Evolutionary conservation across 352 stramenopile genomes (phyloP).

Genomic region (Globisporangium camurandrum): DNA sequence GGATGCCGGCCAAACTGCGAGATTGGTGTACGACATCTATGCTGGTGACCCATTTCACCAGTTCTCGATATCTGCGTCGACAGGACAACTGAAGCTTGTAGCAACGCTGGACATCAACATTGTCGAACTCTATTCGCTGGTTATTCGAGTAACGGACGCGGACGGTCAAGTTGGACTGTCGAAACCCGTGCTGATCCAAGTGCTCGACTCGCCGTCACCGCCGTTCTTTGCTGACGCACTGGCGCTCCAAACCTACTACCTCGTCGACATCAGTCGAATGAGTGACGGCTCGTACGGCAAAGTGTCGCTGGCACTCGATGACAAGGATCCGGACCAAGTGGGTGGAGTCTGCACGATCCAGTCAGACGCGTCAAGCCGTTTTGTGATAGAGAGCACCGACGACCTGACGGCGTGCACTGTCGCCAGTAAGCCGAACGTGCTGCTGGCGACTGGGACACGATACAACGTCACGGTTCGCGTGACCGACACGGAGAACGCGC

Average conservation of each 20-base stretch:
- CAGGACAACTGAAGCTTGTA: conserved; percentile 23
- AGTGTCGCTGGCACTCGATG: conserved; percentile 30
- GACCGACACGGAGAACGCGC: conserved; percentile 27
- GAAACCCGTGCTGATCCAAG: conserved; percentile 25
- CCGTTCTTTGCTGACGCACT: conserved; percentile 40
- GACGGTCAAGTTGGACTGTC: conserved; percentile 31
- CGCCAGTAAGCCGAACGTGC: conserved; percentile 6
- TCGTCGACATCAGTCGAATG: conserved; percentile 38
- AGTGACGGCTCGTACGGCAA: conserved; percentile 32
- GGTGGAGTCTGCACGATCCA: conserved; percentile 37
- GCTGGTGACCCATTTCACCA: conserved; percentile 35
- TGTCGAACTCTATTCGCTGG: conserved; percentile 22
- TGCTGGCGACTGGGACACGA: conserved; percentile 9
- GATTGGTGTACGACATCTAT: conserved; percentile 34
- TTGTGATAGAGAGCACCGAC: conserved; percentile 16
- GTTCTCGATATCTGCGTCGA: conserved; percentile 29
- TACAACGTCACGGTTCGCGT: conserved; percentile 16
- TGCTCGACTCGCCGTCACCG: conserved; percentile 30
- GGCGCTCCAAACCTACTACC: conserved; percentile 19
- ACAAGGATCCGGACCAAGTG: conserved; percentile 34
- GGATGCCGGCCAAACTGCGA: conserved; percentile 30
- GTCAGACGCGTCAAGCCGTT: conserved; percentile 16
- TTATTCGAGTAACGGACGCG: conserved; percentile 34
- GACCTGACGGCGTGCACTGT: conserved; percentile 20
- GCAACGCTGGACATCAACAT: conserved; percentile 29